Evolutionary conservation across 2,329 filamentous ascomycete genomes (phyloP).

Genomic region (Verticillium zaregamsianum): DNA sequence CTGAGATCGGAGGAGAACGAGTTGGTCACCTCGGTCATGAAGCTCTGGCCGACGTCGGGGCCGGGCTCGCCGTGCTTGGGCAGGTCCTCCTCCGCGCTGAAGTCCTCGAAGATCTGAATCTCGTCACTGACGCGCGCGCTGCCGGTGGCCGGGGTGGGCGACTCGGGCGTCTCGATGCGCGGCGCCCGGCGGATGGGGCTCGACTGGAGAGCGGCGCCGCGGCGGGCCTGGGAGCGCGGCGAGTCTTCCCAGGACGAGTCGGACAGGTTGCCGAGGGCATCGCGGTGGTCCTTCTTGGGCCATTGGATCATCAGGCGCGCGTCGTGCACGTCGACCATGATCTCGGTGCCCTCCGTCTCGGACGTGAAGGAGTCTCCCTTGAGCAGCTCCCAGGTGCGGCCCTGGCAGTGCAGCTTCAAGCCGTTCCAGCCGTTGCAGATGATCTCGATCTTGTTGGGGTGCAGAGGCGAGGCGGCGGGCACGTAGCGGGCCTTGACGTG

Average conservation of each 20-base stretch:
- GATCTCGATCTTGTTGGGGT: conserved; percentile 78
- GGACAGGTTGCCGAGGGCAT: conserved; percentile 46
- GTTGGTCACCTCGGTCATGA: conserved; percentile 44
- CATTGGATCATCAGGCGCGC: conserved; percentile 85
- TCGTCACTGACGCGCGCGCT: conserved; percentile 16
- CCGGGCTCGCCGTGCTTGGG: conserved; percentile 32
- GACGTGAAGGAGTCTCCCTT: conserved; percentile 90
- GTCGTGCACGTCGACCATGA: conserved; percentile 94
- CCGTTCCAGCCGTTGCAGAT: conserved; percentile 96
- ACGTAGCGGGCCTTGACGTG: conserved; percentile 88
- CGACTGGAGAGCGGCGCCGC: conserved; percentile 42
- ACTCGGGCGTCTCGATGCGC: conserved; percentile 71
- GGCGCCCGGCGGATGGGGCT: conserved; percentile 53
- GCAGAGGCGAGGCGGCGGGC: conserved; percentile 60
- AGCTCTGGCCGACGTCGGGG: conserved; percentile 34
- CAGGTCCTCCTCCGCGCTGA: conserved; percentile 27
- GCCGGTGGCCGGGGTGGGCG: conserved; percentile 44
- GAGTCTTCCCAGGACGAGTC: conserved; percentile 71
- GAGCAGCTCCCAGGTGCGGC: conserved; percentile 75
- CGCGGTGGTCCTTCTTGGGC: conserved; percentile 60
- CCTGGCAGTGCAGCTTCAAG: conserved; percentile 86
- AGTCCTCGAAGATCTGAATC: conserved; percentile 18
- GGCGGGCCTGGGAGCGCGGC: conserved; percentile 33
- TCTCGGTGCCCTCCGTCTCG: conserved; percentile 80
- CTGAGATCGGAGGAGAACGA: conserved; percentile 56